These are phyloP conservation scores for Clonostachys rosea DNA, from an alignment of 2,329 filamentous ascomycete genomes.

Conservation along the genomic window DNA sequence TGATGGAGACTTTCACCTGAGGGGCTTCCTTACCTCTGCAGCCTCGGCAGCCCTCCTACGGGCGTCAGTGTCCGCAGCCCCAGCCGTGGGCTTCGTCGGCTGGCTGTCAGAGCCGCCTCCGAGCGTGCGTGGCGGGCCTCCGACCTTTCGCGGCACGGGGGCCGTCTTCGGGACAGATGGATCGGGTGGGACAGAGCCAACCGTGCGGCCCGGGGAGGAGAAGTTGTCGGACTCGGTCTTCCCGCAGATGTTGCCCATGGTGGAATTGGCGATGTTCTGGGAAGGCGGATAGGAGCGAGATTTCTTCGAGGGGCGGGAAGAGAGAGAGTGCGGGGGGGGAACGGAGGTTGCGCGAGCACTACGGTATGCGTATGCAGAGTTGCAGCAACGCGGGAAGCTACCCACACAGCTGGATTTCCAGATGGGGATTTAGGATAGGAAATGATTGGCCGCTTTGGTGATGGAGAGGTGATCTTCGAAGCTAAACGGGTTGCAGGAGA, in stretches of 20 bases:
- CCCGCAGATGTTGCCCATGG: conserved; percentile 86
- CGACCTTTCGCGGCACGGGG: conserved; percentile 41
- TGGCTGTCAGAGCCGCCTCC: conserved; percentile 37
- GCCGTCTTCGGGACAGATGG: conserved; percentile 28
- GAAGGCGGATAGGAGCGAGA: not conserved
- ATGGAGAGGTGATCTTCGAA: no score
- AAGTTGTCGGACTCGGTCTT: conserved; percentile 66
- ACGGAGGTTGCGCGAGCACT: not conserved
- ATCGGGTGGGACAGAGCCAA: conserved; percentile 36
- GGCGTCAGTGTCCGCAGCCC: conserved; percentile 45
- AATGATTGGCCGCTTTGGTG: no score
- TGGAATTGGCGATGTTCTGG: not conserved
- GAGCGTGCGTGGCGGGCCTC: conserved; percentile 58
- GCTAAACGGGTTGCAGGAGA: no score
- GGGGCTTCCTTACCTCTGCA: conserved; percentile 63
- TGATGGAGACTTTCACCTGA: no score
- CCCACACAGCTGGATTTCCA: no score
- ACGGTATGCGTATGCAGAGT: not conserved
- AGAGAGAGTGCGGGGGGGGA: not conserved
- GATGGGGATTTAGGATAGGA: no score
- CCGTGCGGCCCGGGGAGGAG: conserved; percentile 65
- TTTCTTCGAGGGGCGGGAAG: not conserved
- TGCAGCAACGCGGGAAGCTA: no score
- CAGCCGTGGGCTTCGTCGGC: conserved; percentile 5
- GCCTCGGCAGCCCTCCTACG: conserved; percentile 72